Percentiles rank a stretch among this genome's conserved stretches.
These are phyloP conservation scores for Hippophae gyantsensis DNA, from an alignment of 306 rosid genomes.

Conservation along the genomic window DNA sequence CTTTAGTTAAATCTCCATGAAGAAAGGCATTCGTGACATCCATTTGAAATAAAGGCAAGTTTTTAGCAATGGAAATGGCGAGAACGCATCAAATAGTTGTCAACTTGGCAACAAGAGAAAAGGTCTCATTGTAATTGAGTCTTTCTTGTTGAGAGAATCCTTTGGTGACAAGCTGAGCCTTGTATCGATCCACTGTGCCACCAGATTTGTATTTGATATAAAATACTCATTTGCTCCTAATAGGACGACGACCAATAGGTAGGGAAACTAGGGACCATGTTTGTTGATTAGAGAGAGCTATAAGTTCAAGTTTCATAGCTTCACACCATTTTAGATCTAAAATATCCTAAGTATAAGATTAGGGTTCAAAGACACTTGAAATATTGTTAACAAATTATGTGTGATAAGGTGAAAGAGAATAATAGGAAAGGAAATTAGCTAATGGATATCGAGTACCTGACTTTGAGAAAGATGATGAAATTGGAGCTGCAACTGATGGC, in stretches of 20 bases:
- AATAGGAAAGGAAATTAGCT: too few relatives aligned
- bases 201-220: neutral
- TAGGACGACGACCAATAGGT: too few relatives aligned
- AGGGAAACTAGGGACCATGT: too few relatives aligned
- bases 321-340: conserved; percentile 1
- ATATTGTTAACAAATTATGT: too few relatives aligned
- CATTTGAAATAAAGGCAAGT: too few relatives aligned
- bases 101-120: too few relatives aligned
- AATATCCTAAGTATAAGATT: neutral
- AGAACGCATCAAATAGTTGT: too few relatives aligned
- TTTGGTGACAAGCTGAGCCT: neutral
- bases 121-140: too few relatives aligned
- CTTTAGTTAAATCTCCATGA: neutral
- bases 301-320: neutral
- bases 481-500: neutral
- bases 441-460: too few relatives aligned
- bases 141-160: too few relatives aligned
- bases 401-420: too few relatives aligned
- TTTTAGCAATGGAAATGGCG: neutral
- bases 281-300: neutral
- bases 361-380: neutral
- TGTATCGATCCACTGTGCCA: neutral
- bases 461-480: neutral
- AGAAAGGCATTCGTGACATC: neutral
- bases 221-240: too few relatives aligned